These are phyloP conservation scores for Geum urbanum DNA, from an alignment of 306 rosid genomes.

Conservation along the genomic window DNA sequence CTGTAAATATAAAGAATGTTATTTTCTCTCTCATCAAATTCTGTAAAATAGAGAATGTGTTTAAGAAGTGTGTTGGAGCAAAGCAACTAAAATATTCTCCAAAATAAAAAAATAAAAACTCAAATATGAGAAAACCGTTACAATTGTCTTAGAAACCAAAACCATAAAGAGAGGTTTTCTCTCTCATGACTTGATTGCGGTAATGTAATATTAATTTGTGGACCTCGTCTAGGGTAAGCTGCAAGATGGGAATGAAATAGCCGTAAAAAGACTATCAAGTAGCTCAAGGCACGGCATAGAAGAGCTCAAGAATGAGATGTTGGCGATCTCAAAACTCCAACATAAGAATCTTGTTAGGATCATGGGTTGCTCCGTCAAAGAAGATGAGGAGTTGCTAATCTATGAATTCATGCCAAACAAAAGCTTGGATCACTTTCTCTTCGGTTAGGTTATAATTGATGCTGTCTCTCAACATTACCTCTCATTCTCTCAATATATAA, in stretches of 20 bases:
- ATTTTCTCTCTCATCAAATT: too few species aligned
- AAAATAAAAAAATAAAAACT: too few species aligned
- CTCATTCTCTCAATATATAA: neutral
- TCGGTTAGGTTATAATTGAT: constrained; percentile 22
- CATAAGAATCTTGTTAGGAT: constrained; percentile 36
- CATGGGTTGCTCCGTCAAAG: constrained; percentile 32
- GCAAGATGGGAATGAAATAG: constrained; percentile 33
- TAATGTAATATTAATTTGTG: neutral
- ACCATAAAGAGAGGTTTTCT: too few species aligned
- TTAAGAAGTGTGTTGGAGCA: too few species aligned
- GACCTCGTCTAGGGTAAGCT: constrained; percentile 30
- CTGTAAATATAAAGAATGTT: too few species aligned
- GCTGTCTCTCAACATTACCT: neutral
- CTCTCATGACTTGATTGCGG: neutral
- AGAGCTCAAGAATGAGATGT: too few species aligned
- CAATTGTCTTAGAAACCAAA: too few species aligned
- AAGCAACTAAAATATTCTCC: too few species aligned
- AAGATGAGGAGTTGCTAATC: constrained; percentile 30
- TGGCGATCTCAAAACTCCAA: constrained; percentile 35
- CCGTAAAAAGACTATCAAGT: constrained; percentile 33
- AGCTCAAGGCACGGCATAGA: too few species aligned
- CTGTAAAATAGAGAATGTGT: too few species aligned
- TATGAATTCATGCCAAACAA: too few species aligned
- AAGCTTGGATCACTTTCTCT: constrained; percentile 26
- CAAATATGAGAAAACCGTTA: too few species aligned